Evolutionary conservation across 2,329 filamentous ascomycete species (phyloP).

Genomic region (Diplodia sapinea): DNA sequence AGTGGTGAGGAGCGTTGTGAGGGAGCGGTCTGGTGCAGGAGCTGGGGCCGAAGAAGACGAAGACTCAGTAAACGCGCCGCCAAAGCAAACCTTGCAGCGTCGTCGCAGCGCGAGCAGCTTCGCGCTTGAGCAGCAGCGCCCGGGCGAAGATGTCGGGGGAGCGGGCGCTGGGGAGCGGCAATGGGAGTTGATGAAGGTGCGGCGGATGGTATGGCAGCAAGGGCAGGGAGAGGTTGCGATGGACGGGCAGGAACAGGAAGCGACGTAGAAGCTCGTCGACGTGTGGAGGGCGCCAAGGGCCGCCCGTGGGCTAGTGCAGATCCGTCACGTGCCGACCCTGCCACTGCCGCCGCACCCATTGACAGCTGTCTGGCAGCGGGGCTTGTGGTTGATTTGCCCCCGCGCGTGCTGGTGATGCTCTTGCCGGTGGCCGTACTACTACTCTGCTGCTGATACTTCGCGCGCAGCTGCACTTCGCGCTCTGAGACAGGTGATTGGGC

Average conservation of each 20-base stretch:
- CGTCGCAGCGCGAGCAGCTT: constrained; percentile 13
- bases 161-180: constrained; percentile 35
- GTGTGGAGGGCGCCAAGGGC: constrained; percentile 4
- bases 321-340: neutral
- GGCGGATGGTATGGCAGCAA: constrained; percentile 19
- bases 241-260: constrained; percentile 27
- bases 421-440: neutral
- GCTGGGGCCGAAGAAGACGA: constrained; percentile 31
- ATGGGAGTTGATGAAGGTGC: constrained; percentile 27
- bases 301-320: constrained; percentile 4
- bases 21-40: constrained; percentile 30
- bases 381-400: neutral
- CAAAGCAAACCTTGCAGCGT: constrained; percentile 33
- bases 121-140: constrained; percentile 24
- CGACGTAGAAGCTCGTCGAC: constrained; percentile 26
- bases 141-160: constrained; percentile 9
- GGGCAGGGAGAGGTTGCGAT: constrained; percentile 20
- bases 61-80: constrained; percentile 31
- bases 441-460: neutral
- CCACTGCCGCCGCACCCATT: neutral
- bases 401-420: neutral
- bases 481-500: too few species aligned
- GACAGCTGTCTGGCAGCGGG: neutral
- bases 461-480: neutral
- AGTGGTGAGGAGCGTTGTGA: constrained; percentile 30